Percentiles rank a stretch among this genome's conserved stretches.
Evolutionary conservation across 1,284 basidiomycete genomes (phyloP).

Genomic region (Coniferiporia sulphurascens): DNA sequence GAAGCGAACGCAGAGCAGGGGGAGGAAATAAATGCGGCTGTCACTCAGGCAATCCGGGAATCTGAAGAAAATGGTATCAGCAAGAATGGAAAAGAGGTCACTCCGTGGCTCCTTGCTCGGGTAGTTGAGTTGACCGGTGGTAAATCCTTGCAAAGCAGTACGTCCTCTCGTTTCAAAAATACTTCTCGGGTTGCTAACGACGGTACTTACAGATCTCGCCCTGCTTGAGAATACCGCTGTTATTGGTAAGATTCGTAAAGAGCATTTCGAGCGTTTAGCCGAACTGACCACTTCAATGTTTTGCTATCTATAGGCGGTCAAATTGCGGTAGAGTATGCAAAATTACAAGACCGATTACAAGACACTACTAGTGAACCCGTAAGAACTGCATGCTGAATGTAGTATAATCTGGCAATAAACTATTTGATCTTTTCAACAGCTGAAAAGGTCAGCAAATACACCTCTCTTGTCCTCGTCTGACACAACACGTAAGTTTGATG

Average conservation of each 20-base stretch:
- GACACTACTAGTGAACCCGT: slow-evolving; percentile 3
- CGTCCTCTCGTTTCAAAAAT: slow-evolving; percentile 25
- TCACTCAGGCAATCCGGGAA: slow-evolving; percentile 84
- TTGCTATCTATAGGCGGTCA: slow-evolving; percentile 49
- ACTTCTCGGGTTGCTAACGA: neutral
- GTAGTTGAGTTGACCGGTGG: slow-evolving; percentile 82
- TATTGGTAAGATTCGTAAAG: slow-evolving; percentile 50
- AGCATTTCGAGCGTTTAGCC: slow-evolving; percentile 1
- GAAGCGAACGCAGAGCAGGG: slow-evolving; percentile 67
- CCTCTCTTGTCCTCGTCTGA: neutral
- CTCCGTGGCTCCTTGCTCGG: slow-evolving; percentile 90
- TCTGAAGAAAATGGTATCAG: slow-evolving; percentile 80
- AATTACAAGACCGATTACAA: slow-evolving; percentile 32
- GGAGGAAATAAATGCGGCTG: slow-evolving; percentile 67
- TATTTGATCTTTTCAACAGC: neutral
- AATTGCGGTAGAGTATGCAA: slow-evolving; percentile 78
- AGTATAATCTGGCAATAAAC: neutral
- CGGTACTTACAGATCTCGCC: slow-evolving; percentile 62
- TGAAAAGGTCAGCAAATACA: neutral
- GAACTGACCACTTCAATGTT: slow-evolving; percentile 4
- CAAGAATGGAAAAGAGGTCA: slow-evolving; percentile 85
- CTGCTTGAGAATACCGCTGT: slow-evolving; percentile 90
- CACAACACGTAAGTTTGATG: neutral
- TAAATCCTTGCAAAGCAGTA: slow-evolving; percentile 68
- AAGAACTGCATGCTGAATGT: neutral